Percentiles rank a stretch among this genome's conserved stretches.
These are phyloP conservation scores for Didymella arachidicola DNA, from an alignment of 2,329 filamentous ascomycete genomes.

Conservation along the genomic window DNA sequence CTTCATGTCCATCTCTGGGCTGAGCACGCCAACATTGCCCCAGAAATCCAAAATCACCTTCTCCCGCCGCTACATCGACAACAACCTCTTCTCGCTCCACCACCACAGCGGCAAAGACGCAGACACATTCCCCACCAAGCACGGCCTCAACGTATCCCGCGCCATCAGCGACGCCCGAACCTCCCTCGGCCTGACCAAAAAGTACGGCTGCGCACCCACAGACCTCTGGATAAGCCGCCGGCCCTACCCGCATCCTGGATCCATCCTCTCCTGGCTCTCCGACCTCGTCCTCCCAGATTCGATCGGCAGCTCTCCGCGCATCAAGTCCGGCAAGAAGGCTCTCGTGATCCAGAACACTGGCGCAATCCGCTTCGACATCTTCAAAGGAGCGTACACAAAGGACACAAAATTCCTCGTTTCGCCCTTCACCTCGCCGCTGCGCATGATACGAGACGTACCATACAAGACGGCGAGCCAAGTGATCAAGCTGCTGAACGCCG, in stretches of 20 bases:
- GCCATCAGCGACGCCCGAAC: conserved; percentile 75
- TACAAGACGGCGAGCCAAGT: conserved; percentile 77
- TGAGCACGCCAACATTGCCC: conserved; percentile 50
- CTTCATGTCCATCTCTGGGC: conserved; percentile 84
- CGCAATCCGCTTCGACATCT: conserved; percentile 92
- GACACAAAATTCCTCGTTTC: conserved; percentile 88
- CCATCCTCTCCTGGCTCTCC: conserved; percentile 83
- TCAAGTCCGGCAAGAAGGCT: conserved; percentile 64
- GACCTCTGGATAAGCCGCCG: conserved; percentile 83
- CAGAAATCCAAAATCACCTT: conserved; percentile 63
- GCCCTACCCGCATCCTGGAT: conserved; percentile 75
- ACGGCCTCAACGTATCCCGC: conserved; percentile 74
- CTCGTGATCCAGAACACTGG: conserved; percentile 88
- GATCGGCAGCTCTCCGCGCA: conserved; percentile 56
- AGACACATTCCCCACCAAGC: conserved; percentile 76
- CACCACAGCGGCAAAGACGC: conserved; percentile 79
- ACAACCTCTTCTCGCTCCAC: conserved; percentile 84
- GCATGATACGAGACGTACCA: conserved; percentile 80
- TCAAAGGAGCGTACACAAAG: conserved; percentile 87
- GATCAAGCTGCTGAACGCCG: conserved; percentile 64
- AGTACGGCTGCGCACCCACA: conserved; percentile 82
- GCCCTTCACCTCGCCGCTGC: conserved; percentile 83
- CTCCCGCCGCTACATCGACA: conserved; percentile 86
- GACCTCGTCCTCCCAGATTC: conserved; percentile 75
- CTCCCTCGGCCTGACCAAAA: conserved; percentile 73